Conservation (phyloP, 352 stramenopile genomes). For the Phytophthora cactorum region DNA sequence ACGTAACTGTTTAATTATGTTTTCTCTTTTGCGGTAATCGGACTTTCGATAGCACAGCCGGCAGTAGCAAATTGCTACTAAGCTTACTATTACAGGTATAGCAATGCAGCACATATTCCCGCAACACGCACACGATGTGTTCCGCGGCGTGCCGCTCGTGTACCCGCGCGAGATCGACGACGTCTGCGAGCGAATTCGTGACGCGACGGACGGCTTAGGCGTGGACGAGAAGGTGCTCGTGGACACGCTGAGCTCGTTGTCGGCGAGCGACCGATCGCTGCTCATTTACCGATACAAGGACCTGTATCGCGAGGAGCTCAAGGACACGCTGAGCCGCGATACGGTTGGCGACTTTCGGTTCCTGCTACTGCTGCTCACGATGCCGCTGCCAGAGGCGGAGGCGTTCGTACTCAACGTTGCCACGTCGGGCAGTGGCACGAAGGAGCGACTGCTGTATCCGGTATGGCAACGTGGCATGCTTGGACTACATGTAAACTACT, state of each 20-base stretch:
- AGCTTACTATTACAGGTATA: not conserved
- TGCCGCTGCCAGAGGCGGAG: conserved; percentile 70
- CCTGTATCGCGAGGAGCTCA: conserved; percentile 61
- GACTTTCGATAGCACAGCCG: not conserved
- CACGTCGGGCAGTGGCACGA: conserved; percentile 54
- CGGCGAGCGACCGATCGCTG: conserved; percentile 58
- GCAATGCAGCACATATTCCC: conserved; percentile 51
- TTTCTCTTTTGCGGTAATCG: conserved; percentile 12
- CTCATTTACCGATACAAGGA: conserved; percentile 76
- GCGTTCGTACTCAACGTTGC: conserved; percentile 71
- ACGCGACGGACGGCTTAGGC: conserved; percentile 71
- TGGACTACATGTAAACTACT: not conserved
- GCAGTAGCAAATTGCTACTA: no score
- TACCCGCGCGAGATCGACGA: conserved; percentile 60
- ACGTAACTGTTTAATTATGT: not conserved
- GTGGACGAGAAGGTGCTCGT: conserved; percentile 75
- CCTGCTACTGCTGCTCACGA: conserved; percentile 64
- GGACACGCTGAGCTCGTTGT: conserved; percentile 49
- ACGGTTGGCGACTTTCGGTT: conserved; percentile 75
- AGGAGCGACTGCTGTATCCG: conserved; percentile 73
- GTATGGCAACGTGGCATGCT: conserved; percentile 33
- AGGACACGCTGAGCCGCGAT: conserved; percentile 68
- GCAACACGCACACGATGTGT: conserved; percentile 47
- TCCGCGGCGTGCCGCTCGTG: conserved; percentile 35
- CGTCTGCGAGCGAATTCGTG: conserved; percentile 57